Evolutionary conservation across 805 yeast genomes (phyloP).

Genomic region (Vanderwaltozyma tropicalis): DNA sequence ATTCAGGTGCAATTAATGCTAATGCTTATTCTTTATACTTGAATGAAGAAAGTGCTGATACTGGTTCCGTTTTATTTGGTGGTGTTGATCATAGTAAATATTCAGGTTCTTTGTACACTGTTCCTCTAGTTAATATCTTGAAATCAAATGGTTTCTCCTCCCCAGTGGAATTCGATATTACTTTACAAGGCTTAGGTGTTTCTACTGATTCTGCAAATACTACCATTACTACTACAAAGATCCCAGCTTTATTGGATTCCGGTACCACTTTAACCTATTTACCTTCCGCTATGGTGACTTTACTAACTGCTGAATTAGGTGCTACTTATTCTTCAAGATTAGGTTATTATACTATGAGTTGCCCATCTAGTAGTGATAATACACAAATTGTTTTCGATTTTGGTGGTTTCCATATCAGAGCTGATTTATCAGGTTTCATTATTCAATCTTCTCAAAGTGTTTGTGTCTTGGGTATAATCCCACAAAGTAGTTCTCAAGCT

Average conservation of each 20-base stretch:
- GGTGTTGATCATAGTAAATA: slow-evolving; percentile 60
- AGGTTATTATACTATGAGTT: slow-evolving; percentile 40
- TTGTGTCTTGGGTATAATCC: slow-evolving; percentile 38
- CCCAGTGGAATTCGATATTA: slow-evolving; percentile 19
- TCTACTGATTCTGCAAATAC: slow-evolving; percentile 20
- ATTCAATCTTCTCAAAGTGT: slow-evolving; percentile 11
- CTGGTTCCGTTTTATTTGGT: slow-evolving; percentile 60
- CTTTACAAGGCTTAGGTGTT: slow-evolving; percentile 25
- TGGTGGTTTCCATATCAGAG: slow-evolving; percentile 46
- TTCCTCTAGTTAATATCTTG: slow-evolving; percentile 40
- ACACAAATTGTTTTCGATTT: slow-evolving; percentile 40
- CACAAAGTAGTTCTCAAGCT: slow-evolving; percentile 19
- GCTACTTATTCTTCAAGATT: slow-evolving; percentile 33
- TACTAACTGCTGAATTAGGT: slow-evolving; percentile 31
- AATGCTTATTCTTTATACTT: slow-evolving; percentile 55
- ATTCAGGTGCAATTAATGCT: slow-evolving; percentile 45
- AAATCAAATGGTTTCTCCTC: slow-evolving; percentile 8
- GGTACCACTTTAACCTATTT: slow-evolving; percentile 45
- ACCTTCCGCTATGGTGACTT: slow-evolving; percentile 29
- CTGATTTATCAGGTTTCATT: slow-evolving; percentile 34
- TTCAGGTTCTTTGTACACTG: slow-evolving; percentile 37
- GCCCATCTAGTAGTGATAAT: slow-evolving; percentile 28
- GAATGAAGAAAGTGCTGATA: slow-evolving; percentile 31
- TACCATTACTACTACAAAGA: slow-evolving; percentile 18
- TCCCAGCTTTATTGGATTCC: slow-evolving; percentile 41